Percentiles rank a stretch among this genome's conserved stretches.
Conservation (phyloP, 345 rosid genomes). For the Eucalyptus coolabah region DNA sequence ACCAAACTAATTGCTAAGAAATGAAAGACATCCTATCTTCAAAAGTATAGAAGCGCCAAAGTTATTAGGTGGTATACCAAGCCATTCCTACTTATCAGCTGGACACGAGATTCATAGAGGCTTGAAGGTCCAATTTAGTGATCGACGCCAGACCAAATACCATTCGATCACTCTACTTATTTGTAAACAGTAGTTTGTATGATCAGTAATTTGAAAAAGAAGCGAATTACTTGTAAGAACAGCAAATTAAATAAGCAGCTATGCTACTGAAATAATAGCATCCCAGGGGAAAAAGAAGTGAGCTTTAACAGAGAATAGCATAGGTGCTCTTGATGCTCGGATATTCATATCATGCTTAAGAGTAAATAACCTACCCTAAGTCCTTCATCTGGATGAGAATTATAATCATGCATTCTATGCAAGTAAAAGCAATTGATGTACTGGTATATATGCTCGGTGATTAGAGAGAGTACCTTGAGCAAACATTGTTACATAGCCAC, state of each 20-base stretch:
- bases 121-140: neutral
- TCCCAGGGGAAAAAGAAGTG: neutral
- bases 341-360: neutral
- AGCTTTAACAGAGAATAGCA: neutral
- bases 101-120: neutral
- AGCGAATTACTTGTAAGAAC: neutral
- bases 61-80: neutral
- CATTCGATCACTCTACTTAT: neutral
- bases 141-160: neutral
- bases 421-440: neutral
- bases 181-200: neutral
- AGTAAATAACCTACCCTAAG: neutral
- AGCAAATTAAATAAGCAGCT: neutral
- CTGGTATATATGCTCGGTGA: neutral
- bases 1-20: neutral
- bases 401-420: neutral
- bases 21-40: neutral
- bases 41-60: neutral
- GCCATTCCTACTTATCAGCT: neutral
- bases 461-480: slow-evolving; percentile 54
- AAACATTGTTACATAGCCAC: slow-evolving; percentile 85
- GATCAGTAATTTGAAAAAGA: neutral
- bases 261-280: neutral
- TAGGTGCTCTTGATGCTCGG: neutral
- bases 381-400: neutral